phyloP scores from a whole-genome alignment of 257 asterid genomes.

The Solanum lignicaule region DNA sequence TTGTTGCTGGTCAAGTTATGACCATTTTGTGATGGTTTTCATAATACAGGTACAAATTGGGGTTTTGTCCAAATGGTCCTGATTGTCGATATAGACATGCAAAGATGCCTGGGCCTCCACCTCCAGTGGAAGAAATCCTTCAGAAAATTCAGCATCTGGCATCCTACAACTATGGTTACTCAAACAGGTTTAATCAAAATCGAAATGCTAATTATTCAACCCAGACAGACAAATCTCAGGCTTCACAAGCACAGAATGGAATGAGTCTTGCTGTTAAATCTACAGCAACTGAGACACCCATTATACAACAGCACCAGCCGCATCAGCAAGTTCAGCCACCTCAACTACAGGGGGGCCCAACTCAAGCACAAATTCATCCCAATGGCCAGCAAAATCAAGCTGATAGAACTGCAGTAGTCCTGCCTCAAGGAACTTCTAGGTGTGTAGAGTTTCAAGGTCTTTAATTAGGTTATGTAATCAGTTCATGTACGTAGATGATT shows the following conservation, averaged over 20 bases:
- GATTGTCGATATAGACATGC: constrained; percentile 53
- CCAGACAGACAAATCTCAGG: constrained; percentile 29
- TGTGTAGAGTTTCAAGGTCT: constrained; percentile 81
- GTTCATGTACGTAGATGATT: constrained; percentile 43
- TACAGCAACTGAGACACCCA: constrained; percentile 31
- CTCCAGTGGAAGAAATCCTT: constrained; percentile 71
- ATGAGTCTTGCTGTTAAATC: constrained; percentile 33
- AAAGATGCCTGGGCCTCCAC: constrained; percentile 90
- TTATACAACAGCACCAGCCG: constrained; percentile 18
- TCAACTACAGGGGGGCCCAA: constrained; percentile 49
- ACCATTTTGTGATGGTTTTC: background rate
- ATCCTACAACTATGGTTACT: constrained; percentile 51
- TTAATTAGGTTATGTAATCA: constrained; percentile 50
- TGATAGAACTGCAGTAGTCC: constrained; percentile 49
- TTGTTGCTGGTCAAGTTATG: background rate
- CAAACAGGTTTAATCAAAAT: constrained; percentile 57
- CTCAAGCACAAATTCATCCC: constrained; percentile 45
- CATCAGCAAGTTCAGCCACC: constrained; percentile 31
- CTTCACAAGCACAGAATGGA: constrained; percentile 36
- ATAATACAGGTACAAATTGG: constrained; percentile 74
- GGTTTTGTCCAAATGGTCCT: constrained; percentile 96
- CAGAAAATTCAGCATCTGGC: constrained; percentile 82
- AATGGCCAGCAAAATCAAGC: constrained; percentile 62
- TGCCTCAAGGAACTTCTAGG: constrained; percentile 99
- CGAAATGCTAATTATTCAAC: constrained; percentile 47